Evolutionary conservation across 164 flowering plant species (phyloP), one percentile per base, ranked within the genome.

Genomic region (Cinnamomum chago): DNA sequence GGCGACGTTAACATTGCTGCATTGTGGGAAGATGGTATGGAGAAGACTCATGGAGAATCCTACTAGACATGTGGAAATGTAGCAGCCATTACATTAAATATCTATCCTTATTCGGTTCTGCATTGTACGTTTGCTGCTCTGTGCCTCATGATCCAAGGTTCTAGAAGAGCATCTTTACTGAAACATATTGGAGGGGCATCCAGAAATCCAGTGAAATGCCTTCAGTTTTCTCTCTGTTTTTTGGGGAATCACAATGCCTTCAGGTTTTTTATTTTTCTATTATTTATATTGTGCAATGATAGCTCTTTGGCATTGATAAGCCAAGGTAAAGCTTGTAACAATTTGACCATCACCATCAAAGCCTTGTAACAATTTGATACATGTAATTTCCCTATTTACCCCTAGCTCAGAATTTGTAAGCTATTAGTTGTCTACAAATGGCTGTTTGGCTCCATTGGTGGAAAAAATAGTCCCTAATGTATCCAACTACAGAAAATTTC

Each of bases 11-110:
- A 90, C 92, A 20, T 76, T 93, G 79, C 51, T 87, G 67, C 86
- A 90, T 50, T 95, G 99, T 62, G 92, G 90, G 75, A 90, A 76
- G 78, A 84, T 89, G 88, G 94, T 85, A 1, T 87, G 84, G 86
- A 87, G 85, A 80, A 87, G 90, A 81, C 77, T 95, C 50, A 78
- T 81, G 11, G 92, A 86, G 78, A 81, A 76, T 71, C 76, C 30
- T 58, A 81, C 70, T 74, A 73, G 84, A 68, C 71, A 30, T 2
- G 9, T 6, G 60, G 25, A 24, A 47, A 70, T 25, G 35, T 23
- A 67, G 69, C 47, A 25, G 69, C 14, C 23, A 2, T 17, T 28
- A 17, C n/a, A 30, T 33, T 33, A 17, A 13, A 30, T 64, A 67
- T 13, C 13, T 28, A 2, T 30, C 47, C 47, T 40, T 9, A 40